phyloP scores from a whole-genome alignment of 2,329 filamentous ascomycete species.

The Paecilomyces sp. region DNA sequence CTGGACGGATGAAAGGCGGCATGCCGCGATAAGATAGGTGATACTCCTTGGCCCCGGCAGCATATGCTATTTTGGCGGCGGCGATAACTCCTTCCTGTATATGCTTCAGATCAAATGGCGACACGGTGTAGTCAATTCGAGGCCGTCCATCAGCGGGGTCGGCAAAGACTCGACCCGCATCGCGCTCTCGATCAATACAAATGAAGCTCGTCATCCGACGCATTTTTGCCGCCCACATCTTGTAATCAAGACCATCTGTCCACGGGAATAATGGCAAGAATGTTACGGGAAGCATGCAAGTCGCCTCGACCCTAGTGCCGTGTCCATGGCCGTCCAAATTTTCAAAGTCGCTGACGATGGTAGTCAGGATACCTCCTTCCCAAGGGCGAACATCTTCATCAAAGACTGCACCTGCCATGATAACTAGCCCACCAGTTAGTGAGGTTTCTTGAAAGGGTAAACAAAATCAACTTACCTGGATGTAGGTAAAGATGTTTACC shows the following conservation, averaged over 20 bases:
- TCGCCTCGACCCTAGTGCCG: constrained; percentile 72
- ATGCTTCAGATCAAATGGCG: constrained; percentile 64
- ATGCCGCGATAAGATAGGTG: constrained; percentile 57
- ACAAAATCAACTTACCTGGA: constrained; percentile 49
- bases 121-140: constrained; percentile 63
- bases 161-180: constrained; percentile 65
- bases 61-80: constrained; percentile 68
- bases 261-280: constrained; percentile 60
- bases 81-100: constrained; percentile 65
- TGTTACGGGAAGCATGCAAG: constrained; percentile 65
- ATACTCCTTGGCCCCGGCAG: constrained; percentile 75
- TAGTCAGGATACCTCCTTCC: constrained; percentile 74
- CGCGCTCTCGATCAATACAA: constrained; percentile 65
- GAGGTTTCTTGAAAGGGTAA: background rate
- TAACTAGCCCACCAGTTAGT: constrained; percentile 16
- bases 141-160: constrained; percentile 61
- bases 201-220: constrained; percentile 67
- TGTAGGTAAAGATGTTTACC: constrained; percentile 78
- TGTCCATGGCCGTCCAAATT: constrained; percentile 75
- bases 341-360: constrained; percentile 68
- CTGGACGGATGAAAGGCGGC: constrained; percentile 53
- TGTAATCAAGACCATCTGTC: constrained; percentile 62
- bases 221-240: constrained; percentile 62
- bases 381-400: constrained; percentile 63
- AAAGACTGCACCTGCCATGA: constrained; percentile 52